Conservation (phyloP, 306 rosid species). For the Luffa aegyptiaca region DNA sequence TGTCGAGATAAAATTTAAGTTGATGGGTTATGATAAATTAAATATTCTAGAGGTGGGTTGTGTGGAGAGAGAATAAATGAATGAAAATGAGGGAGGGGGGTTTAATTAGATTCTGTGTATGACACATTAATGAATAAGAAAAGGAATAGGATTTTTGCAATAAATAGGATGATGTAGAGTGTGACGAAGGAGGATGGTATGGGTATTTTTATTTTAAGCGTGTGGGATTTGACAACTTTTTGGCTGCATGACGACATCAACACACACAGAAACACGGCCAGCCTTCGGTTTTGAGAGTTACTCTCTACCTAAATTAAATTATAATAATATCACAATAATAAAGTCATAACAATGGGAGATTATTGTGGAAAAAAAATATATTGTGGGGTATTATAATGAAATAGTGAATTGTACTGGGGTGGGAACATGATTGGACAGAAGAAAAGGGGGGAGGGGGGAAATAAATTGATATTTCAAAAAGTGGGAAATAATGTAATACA, state of each 20-base stretch:
- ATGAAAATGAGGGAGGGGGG: background rate
- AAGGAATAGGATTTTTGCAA: background rate
- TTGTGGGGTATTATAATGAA: background rate
- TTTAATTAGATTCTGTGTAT: background rate
- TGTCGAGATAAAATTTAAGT: no score
- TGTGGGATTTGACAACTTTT: background rate
- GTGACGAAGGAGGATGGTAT: background rate
- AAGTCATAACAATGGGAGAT: background rate
- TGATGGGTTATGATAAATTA: no score
- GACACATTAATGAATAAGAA: background rate
- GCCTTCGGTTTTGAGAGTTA: background rate
- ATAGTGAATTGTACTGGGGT: background rate
- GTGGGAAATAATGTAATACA: background rate
- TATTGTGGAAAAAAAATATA: background rate
- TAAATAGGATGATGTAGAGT: constrained; percentile 1
- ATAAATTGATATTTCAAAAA: background rate
- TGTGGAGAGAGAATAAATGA: no score
- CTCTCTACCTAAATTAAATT: background rate
- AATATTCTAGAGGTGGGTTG: no score
- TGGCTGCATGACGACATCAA: background rate
- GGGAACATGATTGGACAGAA: background rate
- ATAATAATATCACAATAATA: background rate
- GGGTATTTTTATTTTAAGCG: background rate
- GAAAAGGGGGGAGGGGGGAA: background rate
- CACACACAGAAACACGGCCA: background rate